These are phyloP conservation scores for Apodospora peruviana DNA, from an alignment of 495 filamentous ascomycete genomes.

Conservation along the genomic window DNA sequence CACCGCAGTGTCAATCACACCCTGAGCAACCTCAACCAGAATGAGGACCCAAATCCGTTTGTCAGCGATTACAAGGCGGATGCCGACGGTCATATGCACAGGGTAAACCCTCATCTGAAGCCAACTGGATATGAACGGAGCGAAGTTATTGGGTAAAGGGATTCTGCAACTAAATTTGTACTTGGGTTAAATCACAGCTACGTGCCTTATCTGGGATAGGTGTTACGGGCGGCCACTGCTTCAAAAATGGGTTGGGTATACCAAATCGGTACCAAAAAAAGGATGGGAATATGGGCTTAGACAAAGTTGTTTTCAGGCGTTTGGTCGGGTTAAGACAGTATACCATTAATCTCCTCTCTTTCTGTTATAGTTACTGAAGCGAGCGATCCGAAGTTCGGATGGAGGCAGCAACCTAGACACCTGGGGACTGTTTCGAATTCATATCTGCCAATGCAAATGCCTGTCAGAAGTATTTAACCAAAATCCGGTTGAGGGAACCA, in stretches of 20 bases:
- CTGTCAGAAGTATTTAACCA: no score
- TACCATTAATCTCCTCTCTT: no score
- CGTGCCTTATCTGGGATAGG: not conserved
- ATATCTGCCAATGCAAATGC: no score
- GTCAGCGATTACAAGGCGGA: constrained; percentile 65
- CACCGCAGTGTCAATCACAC: constrained; percentile 98
- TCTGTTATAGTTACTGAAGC: no score
- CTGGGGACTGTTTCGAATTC: no score
- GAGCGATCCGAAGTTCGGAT: no score
- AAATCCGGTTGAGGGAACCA: no score
- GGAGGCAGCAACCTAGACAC: no score
- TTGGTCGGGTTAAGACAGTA: no score
- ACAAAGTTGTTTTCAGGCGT: no score
- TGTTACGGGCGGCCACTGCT: no score
- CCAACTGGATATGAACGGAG: constrained; percentile 74
- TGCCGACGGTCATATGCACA: constrained; percentile 35
- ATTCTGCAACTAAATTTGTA: not conserved
- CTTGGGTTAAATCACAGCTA: not conserved
- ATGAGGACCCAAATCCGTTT: constrained; percentile 85
- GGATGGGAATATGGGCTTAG: not conserved
- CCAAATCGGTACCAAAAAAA: not conserved
- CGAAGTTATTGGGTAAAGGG: constrained; percentile 61
- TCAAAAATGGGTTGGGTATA: not conserved
- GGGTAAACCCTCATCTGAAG: constrained; percentile 61
- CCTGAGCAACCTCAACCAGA: constrained; percentile 75